Percentiles rank a stretch among this genome's conserved stretches.
These are phyloP conservation scores for Fagopyrum esculentum DNA, from an alignment of 148 eudicot species.

Conservation along the genomic window DNA sequence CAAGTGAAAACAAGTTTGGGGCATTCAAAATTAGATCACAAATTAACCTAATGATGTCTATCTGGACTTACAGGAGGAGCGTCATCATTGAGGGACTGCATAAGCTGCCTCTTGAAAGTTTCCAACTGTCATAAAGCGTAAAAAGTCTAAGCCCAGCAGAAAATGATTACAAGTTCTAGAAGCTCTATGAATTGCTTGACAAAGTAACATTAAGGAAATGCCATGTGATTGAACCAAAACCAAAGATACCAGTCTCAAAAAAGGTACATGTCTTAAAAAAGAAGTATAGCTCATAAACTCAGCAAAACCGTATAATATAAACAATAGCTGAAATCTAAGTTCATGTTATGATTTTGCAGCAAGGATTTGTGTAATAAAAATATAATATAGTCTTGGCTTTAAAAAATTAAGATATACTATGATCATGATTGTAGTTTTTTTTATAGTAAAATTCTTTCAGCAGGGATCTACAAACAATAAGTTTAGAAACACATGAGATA, in stretches of 20 bases:
- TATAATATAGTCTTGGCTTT: too few species aligned
- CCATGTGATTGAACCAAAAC: neutral
- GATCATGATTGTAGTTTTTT: neutral
- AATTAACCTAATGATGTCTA: neutral
- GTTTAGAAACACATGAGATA: neutral
- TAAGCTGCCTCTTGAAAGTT: slow-evolving; percentile 86
- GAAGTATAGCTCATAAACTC: neutral
- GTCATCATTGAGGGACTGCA: slow-evolving; percentile 86
- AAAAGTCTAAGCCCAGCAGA: neutral
- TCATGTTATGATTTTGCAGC: neutral
- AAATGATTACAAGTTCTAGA: neutral
- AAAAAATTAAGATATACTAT: neutral
- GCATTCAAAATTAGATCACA: neutral
- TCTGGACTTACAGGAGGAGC: slow-evolving; percentile 46
- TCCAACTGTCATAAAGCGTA: slow-evolving; percentile 57
- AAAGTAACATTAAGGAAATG: too few species aligned
- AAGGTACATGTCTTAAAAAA: neutral
- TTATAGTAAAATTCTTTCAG: neutral
- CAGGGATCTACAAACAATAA: neutral
- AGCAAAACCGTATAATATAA: neutral
- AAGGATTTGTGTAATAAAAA: neutral
- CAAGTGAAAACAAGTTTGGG: slow-evolving; percentile 8
- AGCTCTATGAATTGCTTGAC: too few species aligned
- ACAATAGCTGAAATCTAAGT: neutral
- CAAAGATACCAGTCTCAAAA: neutral